Base-by-base conservation (phyloP, 1,284 basidiomycete genomes). In the Trichosporon asahii region DNA sequence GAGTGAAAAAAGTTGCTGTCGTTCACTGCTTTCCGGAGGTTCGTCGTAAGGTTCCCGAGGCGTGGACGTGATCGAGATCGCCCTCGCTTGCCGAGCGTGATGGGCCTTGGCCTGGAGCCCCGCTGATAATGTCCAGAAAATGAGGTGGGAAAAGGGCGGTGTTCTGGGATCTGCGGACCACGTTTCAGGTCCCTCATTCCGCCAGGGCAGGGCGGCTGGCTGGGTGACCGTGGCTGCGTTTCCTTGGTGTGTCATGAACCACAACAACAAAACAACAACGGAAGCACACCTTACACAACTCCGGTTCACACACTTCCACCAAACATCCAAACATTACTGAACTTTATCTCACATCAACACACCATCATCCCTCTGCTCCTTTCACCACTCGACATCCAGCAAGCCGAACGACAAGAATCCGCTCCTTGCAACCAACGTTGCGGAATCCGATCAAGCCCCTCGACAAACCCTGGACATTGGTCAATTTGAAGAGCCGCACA, bases 141-240 rank as follows among this genome's bases (percentile, higher is more conserved):
- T 65, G 27, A 49, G 15, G 64, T 65, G 64, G 44, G 9, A 49
- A n/a, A 44, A 12, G n/a, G n/a, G 15, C 40, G 5, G 15, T 3
- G 14, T 12, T 37, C 25, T 15, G 64, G 18, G 40, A 65, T 65
- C 35, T 55, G 44, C 23, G 27, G 57, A 8, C 27, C 29, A 31
- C 57, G 57, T 61, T 61, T 61, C 57, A 61, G 57, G 29, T 11
- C 25, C 25, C 25, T 29, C 55, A 29, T 18, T 18, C 23, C 57
- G 57, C 29, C 57, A 61, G 27, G 57, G 57, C 57, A 18, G 18
- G 57, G 57, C 27, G 27, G 27, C 49, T 25, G 49, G 49, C 49
- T 53, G 49, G 44, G 49, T n/a, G 55, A 31, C 27, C 57, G 70
- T 64, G 70, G 70, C 70, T 71, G 67, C 57, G 66, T 71, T 71